Evolutionary conservation across 176 grass and related monocot species (phyloP).

Genomic region (Juncus effusus): DNA sequence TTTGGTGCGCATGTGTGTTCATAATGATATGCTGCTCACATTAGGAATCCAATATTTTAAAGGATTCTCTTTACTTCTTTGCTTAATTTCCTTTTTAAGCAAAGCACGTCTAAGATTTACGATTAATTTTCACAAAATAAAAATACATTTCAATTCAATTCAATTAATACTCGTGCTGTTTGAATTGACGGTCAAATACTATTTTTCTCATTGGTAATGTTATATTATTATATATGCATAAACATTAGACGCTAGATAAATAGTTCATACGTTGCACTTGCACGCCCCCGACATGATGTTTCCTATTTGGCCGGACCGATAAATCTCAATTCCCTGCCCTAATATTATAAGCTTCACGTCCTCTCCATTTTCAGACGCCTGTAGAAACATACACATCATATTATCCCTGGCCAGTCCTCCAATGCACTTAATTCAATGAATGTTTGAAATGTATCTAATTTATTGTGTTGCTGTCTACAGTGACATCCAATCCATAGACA

Average conservation of each 20-base stretch:
- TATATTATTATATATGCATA: not conserved
- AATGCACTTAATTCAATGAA: too few species aligned
- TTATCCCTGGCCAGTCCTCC: not conserved
- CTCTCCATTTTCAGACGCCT: not conserved
- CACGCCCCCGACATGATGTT: not conserved
- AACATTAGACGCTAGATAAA: too few species aligned
- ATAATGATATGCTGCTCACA: constrained; percentile 1
- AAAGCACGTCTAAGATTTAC: not conserved
- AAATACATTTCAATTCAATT: constrained; percentile 13
- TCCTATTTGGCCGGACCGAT: not conserved
- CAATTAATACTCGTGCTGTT: not conserved
- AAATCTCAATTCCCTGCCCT: constrained; percentile 2
- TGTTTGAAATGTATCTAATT: too few species aligned
- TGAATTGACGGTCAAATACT: constrained; percentile 12
- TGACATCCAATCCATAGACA: not conserved
- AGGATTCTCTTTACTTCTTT: constrained; percentile 15
- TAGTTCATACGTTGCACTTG: too few species aligned
- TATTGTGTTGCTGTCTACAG: not conserved
- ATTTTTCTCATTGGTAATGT: not conserved
- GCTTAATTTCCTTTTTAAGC: constrained; percentile 31
- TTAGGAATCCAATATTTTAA: constrained; percentile 16
- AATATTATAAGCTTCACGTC: constrained; percentile 1
- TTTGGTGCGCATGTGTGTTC: not conserved
- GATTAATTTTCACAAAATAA: not conserved
- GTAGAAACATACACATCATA: not conserved